phyloP scores from a whole-genome alignment of 371 early-diverging fungal genomes.

The Blakeslea trispora region DNA sequence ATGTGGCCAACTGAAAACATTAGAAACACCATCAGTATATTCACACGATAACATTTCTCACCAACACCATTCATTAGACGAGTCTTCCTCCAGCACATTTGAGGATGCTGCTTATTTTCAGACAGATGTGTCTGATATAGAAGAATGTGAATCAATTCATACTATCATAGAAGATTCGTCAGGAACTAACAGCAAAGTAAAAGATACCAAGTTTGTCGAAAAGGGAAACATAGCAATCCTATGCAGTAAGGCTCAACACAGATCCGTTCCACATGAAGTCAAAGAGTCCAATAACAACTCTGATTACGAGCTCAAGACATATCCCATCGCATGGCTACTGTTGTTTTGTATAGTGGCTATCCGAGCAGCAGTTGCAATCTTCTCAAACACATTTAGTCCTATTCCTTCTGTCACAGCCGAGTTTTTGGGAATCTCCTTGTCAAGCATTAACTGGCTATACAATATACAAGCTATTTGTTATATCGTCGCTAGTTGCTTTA shows the following conservation, averaged over 20 bases:
- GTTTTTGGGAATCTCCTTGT: conserved; percentile 32
- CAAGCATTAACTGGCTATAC: conserved; percentile 44
- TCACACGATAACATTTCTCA: background rate
- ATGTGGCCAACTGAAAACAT: background rate
- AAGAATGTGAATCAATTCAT: background rate
- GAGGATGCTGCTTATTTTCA: background rate
- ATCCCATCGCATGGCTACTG: conserved; percentile 41
- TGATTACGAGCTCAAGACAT: conserved; percentile 24
- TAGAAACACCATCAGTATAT: background rate
- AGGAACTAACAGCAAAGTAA: background rate
- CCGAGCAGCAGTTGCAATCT: conserved; percentile 40
- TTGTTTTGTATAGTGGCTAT: conserved; percentile 36
- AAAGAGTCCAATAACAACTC: too few species aligned
- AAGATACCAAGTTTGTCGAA: background rate
- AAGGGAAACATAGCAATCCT: background rate
- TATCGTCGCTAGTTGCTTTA: conserved; percentile 49
- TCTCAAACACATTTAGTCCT: conserved; percentile 44
- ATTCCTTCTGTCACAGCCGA: conserved; percentile 41
- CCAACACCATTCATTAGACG: background rate
- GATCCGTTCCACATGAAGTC: background rate
- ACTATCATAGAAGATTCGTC: background rate
- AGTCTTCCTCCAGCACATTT: background rate
- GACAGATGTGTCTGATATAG: background rate
- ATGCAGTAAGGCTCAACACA: background rate
- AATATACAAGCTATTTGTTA: conserved; percentile 52